Percentiles rank a stretch among this genome's conserved stretches.
Conservation (phyloP, 129 eudicot species). For the Saussurea involucrata region DNA sequence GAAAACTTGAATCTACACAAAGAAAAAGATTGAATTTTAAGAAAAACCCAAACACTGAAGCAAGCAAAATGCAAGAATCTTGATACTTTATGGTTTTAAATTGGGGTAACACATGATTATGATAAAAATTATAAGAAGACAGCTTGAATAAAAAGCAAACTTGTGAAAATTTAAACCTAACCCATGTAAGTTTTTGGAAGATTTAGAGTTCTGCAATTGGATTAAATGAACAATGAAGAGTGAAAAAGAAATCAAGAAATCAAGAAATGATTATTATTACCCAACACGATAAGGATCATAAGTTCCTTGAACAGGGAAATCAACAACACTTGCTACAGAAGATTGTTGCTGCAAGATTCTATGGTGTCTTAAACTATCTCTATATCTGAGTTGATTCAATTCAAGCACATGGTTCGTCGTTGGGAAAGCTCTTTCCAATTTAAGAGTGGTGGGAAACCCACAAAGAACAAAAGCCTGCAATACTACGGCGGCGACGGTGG, state of each 20-base stretch:
- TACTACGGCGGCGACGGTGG: constrained; percentile 24
- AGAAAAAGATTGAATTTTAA: neutral
- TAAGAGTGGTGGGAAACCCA: constrained; percentile 49
- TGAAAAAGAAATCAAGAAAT: constrained; percentile 8
- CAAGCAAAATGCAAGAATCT: constrained; percentile 23
- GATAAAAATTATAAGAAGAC: neutral
- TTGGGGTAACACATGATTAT: constrained; percentile 2
- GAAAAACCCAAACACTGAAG: neutral
- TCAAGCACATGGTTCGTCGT: constrained; percentile 46
- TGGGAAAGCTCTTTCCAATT: constrained; percentile 72
- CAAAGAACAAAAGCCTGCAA: constrained; percentile 36
- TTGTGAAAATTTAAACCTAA: neutral
- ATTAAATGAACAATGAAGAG: neutral
- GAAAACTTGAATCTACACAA: neutral
- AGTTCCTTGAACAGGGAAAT: constrained; percentile 81
- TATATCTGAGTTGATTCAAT: constrained; percentile 62
- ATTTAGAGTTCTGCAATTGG: neutral
- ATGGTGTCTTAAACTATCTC: constrained; percentile 69
- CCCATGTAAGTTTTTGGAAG: neutral
- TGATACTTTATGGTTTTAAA: neutral
- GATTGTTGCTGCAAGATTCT: constrained; percentile 50
- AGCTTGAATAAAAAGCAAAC: constrained; percentile 9
- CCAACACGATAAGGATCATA: constrained; percentile 91
- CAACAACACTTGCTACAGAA: constrained; percentile 57
- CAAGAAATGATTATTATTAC: no score